Evolutionary conservation across 352 stramenopile species (phyloP).

Genomic region (Phytopythium vexans): DNA sequence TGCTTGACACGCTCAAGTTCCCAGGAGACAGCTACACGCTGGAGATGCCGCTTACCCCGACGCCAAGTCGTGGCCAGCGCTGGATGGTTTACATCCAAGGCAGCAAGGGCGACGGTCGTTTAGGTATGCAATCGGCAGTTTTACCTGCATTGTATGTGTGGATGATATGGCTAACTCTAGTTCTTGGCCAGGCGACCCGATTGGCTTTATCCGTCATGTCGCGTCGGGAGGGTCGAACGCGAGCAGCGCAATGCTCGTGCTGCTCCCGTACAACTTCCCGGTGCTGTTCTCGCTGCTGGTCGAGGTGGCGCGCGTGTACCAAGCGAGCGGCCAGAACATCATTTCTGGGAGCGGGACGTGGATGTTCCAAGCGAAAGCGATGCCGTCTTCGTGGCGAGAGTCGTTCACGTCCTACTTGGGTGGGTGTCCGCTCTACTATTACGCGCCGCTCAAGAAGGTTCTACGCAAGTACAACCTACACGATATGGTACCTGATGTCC

Average conservation of each 20-base stretch:
- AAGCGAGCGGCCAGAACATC: conserved; percentile 77
- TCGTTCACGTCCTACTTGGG: conserved; percentile 78
- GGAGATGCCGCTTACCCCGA: conserved; percentile 51
- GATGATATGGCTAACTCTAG: background rate
- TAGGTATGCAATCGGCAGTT: conserved; percentile 29
- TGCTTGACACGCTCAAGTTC: conserved; percentile 88
- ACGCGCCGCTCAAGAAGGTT: conserved; percentile 75
- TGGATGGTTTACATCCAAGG: conserved; percentile 83
- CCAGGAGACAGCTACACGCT: conserved; percentile 74
- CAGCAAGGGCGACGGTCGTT: conserved; percentile 75
- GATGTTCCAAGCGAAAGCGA: conserved; percentile 85
- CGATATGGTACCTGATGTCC: conserved; percentile 81
- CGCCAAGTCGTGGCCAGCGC: conserved; percentile 65
- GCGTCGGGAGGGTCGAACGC: conserved; percentile 18
- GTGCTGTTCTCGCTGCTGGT: conserved; percentile 79
- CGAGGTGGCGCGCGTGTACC: conserved; percentile 76
- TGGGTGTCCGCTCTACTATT: conserved; percentile 79
- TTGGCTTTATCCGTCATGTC: conserved; percentile 68
- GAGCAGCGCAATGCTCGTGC: conserved; percentile 56
- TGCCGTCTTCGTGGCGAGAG: conserved; percentile 84
- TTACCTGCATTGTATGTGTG: too few species aligned
- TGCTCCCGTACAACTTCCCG: conserved; percentile 89
- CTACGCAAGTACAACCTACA: conserved; percentile 87
- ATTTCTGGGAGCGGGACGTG: conserved; percentile 60
- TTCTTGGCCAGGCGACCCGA: conserved; percentile 48